Percentiles rank a stretch among this genome's conserved stretches.
phyloP scores from a whole-genome alignment of 352 stramenopile genomes.

The Chrysophaeum taylorii region DNA sequence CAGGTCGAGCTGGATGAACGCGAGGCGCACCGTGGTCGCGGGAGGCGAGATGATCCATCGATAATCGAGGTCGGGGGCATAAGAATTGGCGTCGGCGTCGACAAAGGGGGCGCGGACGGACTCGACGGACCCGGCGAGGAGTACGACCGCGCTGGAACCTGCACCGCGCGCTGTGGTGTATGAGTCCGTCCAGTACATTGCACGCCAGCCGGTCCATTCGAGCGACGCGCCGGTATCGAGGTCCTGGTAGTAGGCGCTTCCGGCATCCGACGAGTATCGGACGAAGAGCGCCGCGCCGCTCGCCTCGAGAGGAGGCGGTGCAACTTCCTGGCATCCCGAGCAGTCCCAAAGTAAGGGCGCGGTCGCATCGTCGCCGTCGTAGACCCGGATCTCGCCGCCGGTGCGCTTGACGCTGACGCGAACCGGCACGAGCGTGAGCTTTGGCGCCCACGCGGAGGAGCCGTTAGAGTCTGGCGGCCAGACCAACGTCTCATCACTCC shows the following conservation, averaged over 20 bases:
- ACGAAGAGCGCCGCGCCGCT: not conserved
- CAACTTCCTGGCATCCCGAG: not conserved
- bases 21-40: not conserved
- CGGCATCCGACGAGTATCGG: not conserved
- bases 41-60: not conserved
- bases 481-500: not conserved
- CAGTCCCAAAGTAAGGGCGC: not conserved
- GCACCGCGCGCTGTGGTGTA: not conserved
- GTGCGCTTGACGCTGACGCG: not conserved
- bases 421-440: not conserved
- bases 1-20: not conserved
- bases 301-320: constrained; percentile 4
- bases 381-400: not conserved
- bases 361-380: not conserved
- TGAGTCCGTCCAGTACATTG: not conserved
- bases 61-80: not conserved
- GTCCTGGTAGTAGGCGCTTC: not conserved
- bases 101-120: not conserved
- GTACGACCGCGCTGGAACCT: not conserved
- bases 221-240: not conserved
- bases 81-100: not conserved
- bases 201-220: constrained; percentile 5
- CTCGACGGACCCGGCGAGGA: not conserved
- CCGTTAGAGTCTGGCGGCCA: not conserved
- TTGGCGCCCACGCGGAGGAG: not conserved